phyloP scores from a whole-genome alignment of 306 rosid species.

The Quercus gilva region DNA sequence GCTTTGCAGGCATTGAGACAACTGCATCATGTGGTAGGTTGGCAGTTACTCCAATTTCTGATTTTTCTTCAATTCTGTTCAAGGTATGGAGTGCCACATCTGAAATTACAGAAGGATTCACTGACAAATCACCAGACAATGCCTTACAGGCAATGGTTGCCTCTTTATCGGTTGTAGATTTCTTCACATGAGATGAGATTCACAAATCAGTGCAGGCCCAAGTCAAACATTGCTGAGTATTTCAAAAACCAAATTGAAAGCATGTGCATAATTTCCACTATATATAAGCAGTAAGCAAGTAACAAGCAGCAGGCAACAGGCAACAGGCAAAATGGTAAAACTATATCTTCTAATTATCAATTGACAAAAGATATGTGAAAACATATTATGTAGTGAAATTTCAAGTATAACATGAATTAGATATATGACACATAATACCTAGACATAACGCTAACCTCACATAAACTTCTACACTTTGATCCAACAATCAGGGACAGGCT shows the following conservation, averaged over 20 bases:
- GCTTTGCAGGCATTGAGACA: too few relatives aligned
- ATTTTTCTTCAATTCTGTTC: conserved; percentile 3
- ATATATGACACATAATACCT: neutral
- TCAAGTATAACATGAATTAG: neutral
- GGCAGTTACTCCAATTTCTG: conserved; percentile 39
- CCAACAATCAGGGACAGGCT: neutral
- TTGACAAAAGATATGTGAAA: neutral
- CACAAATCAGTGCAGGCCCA: neutral
- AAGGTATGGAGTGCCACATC: conserved; percentile 8
- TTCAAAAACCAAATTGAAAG: neutral
- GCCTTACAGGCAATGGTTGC: conserved; percentile 17
- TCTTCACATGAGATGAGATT: neutral
- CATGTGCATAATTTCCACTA: neutral
- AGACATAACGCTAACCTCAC: neutral
- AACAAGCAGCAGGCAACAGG: neutral
- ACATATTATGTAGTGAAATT: neutral
- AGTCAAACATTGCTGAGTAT: neutral
- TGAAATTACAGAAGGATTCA: conserved; percentile 44
- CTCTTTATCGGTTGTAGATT: neutral
- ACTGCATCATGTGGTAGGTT: conserved; percentile 28
- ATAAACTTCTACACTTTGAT: neutral
- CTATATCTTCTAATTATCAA: neutral
- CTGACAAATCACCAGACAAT: conserved; percentile 30
- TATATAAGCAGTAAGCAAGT: neutral
- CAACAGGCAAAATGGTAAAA: neutral